Base-by-base conservation (phyloP, 2,329 filamentous ascomycete genomes). In the Tolypocladium cylindrosporum region DNA sequence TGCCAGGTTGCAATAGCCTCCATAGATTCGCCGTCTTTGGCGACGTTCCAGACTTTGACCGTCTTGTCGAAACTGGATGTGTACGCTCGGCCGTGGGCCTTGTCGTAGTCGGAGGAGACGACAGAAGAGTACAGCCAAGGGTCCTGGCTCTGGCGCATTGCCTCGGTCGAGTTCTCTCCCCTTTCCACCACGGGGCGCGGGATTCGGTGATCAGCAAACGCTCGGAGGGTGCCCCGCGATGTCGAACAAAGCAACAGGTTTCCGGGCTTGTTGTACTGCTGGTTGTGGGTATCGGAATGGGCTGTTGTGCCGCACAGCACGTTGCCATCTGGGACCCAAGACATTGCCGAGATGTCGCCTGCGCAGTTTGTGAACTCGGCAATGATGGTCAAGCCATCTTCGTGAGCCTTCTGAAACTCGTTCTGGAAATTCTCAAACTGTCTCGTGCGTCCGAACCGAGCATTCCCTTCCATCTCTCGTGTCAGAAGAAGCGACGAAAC, bases 41-140 rank as follows among this genome's bases (percentile, higher is more conserved):
- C 64, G 1, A 79, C 71, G 34, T 69, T 74, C 84, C 84, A 87
- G 2, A 81, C 71, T 59, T 85, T 86, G 57, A 86, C 83, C 0
- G 79, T 84, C 34, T 75, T 74, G 63, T 87, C 84, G 61, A 85
- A 87, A 61, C 83, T 82, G 0, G 81, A 82, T 0, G 84, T 87
- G 59, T 81, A 87, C 0, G 77, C 78, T 6, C 79, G 69, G 2
- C 75, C 70, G 36, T 73, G 73, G 0, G 62, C 58, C 1, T 70
- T 63, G 58, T 82, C 79, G 61, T 82, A 83, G 56, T 84, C 81
- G 0, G 83, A 84, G 6, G 81, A 81, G 0, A 85, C 83, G 0
- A 87, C 83, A 0, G 84, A 86, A 0, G 82, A 80, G 63, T 85
- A 87, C 0, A 87, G 71, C 83, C 84, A 87, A 0, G 80, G 81